Conservation (phyloP, 192 early-diverging fungal species). For the Funneliformis geosporum region DNA sequence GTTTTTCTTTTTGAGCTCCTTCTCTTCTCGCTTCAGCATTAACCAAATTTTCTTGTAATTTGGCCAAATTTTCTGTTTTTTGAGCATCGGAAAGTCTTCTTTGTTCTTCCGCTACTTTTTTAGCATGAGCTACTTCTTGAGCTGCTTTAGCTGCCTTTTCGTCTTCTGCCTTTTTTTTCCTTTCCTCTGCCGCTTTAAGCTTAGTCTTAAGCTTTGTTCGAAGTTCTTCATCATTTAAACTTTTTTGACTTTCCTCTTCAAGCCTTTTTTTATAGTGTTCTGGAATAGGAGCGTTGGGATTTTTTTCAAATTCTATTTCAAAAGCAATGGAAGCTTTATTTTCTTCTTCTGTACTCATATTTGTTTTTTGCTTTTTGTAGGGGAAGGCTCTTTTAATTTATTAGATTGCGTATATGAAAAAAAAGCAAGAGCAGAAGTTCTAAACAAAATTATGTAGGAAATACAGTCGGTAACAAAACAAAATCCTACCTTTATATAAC, state of each 20-base stretch:
- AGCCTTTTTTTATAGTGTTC: constrained; percentile 1
- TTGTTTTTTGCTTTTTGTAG: neutral
- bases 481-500: too few species aligned
- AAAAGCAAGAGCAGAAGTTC: too few species aligned
- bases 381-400: neutral
- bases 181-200: constrained; percentile 26
- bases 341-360: constrained; percentile 2
- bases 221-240: constrained; percentile 21
- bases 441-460: too few species aligned
- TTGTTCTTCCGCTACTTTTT: constrained; percentile 20
- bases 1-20: neutral
- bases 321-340: constrained; percentile 2
- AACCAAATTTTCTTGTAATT: constrained; percentile 16
- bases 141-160: constrained; percentile 9
- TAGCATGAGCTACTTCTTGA: constrained; percentile 20
- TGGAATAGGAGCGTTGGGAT: constrained; percentile 3
- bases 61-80: neutral
- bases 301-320: constrained; percentile 28
- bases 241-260: neutral
- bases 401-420: too few species aligned
- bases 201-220: constrained; percentile 7
- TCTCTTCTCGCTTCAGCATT: constrained; percentile 11
- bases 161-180: constrained; percentile 16
- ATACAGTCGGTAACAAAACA: too few species aligned
- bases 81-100: constrained; percentile 18